phyloP scores from a whole-genome alignment of 2,329 filamentous ascomycete species.

The Colletotrichum tabaci region DNA sequence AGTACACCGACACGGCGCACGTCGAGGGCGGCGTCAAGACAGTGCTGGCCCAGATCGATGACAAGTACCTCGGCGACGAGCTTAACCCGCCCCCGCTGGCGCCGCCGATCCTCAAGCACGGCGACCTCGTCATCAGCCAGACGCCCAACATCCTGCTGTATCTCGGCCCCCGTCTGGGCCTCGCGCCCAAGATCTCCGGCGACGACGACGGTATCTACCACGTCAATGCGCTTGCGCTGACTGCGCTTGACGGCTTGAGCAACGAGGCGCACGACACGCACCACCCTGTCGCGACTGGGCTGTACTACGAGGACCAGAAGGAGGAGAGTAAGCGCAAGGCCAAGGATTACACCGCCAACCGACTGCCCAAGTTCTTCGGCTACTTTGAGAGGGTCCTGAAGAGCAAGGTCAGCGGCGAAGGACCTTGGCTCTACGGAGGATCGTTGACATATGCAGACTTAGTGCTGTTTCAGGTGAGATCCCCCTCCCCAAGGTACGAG shows the following conservation, averaged over 20 bases:
- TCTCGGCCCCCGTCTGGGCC: conserved; percentile 72
- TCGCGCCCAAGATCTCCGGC: conserved; percentile 64
- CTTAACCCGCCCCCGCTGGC: conserved; percentile 77
- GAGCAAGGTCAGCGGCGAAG: conserved; percentile 68
- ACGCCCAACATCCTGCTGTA: conserved; percentile 82
- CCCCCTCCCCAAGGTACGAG: background rate
- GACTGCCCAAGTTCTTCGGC: conserved; percentile 80
- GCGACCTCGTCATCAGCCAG: conserved; percentile 75
- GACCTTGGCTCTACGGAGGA: conserved; percentile 77
- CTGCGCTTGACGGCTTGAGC: conserved; percentile 78
- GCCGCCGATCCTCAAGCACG: conserved; percentile 76
- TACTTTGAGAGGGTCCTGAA: conserved; percentile 79
- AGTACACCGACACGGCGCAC: conserved; percentile 73
- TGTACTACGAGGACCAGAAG: conserved; percentile 85
- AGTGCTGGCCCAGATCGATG: conserved; percentile 64
- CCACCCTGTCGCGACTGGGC: conserved; percentile 73
- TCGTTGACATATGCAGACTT: conserved; percentile 80
- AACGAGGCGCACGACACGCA: conserved; percentile 84
- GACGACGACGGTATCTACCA: conserved; percentile 64
- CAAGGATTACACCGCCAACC: conserved; percentile 69
- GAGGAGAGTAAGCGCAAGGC: conserved; percentile 72
- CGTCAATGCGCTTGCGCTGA: conserved; percentile 76
- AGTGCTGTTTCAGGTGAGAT: conserved; percentile 77
- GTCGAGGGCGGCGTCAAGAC: conserved; percentile 64
- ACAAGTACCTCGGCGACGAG: conserved; percentile 62